These are phyloP conservation scores for Boeremia lycopersici DNA, from an alignment of 2,329 filamentous ascomycete genomes.

Conservation along the genomic window DNA sequence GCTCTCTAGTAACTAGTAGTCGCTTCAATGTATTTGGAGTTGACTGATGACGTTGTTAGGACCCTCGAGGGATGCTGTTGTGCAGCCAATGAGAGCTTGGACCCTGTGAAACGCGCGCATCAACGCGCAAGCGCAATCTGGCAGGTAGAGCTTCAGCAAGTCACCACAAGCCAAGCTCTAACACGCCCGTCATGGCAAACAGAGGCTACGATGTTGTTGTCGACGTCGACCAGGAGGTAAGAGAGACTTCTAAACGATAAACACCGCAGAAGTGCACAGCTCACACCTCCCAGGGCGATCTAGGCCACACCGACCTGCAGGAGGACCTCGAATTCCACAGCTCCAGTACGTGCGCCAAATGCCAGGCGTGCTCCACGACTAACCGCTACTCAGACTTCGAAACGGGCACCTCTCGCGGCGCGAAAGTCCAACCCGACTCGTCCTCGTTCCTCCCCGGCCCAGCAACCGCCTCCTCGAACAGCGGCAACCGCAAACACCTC, in stretches of 20 bases:
- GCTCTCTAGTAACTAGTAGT: too few species aligned
- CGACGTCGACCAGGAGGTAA: slow-evolving; percentile 93
- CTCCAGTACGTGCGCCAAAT: slow-evolving; percentile 63
- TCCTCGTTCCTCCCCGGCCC: slow-evolving; percentile 48
- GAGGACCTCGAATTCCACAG: slow-evolving; percentile 99
- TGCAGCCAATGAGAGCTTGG: slow-evolving; percentile 18
- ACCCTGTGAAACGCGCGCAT: slow-evolving; percentile 26
- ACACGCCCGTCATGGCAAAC: slow-evolving; percentile 66
- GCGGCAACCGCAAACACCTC: slow-evolving; percentile 69
- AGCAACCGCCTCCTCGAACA: slow-evolving; percentile 27
- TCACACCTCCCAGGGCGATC: slow-evolving; percentile 73
- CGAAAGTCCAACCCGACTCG: slow-evolving; percentile 53
- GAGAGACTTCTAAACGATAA: slow-evolving; percentile 12
- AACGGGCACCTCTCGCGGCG: slow-evolving; percentile 57
- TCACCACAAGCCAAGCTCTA: slow-evolving; percentile 20
- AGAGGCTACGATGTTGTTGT: slow-evolving; percentile 97
- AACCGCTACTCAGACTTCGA: slow-evolving; percentile 65
- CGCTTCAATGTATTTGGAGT: too few species aligned
- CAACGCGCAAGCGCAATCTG: slow-evolving; percentile 43
- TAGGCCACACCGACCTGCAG: slow-evolving; percentile 97
- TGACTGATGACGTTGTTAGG: not conserved
- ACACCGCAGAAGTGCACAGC: slow-evolving; percentile 3
- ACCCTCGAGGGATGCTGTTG: not conserved
- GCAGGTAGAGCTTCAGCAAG: slow-evolving; percentile 36
- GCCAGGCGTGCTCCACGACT: too few species aligned